These are phyloP conservation scores for Corylus heterophylla DNA, from an alignment of 306 rosid species.

Conservation along the genomic window DNA sequence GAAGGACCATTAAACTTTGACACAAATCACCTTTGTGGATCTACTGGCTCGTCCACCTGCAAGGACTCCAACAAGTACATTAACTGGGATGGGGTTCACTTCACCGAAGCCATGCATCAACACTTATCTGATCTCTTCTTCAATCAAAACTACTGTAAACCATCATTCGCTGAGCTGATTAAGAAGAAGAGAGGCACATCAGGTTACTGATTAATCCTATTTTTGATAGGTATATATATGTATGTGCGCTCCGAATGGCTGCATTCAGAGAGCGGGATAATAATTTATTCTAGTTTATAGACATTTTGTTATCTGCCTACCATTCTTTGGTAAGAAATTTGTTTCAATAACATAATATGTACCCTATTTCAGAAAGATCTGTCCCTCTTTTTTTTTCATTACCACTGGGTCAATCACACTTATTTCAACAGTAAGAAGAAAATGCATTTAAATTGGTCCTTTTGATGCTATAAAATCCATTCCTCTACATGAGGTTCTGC, in stretches of 20 bases:
- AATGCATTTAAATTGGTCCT: neutral
- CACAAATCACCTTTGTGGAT: slow-evolving; percentile 5
- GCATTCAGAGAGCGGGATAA: slow-evolving; percentile 3
- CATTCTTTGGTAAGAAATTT: neutral
- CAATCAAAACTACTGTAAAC: slow-evolving; percentile 24
- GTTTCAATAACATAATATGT: too few species aligned
- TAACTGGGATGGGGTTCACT: slow-evolving; percentile 31
- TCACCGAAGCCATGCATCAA: slow-evolving; percentile 25
- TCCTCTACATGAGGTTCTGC: neutral
- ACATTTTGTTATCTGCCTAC: neutral
- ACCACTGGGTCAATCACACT: neutral
- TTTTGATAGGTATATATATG: too few species aligned
- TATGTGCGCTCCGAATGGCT: neutral
- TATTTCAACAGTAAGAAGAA: neutral
- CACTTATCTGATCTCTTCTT: slow-evolving; percentile 23
- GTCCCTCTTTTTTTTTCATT: neutral
- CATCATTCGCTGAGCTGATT: slow-evolving; percentile 11
- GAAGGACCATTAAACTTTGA: slow-evolving; percentile 7
- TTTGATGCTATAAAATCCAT: neutral
- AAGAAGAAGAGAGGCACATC: slow-evolving; percentile 7
- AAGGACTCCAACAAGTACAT: slow-evolving; percentile 18
- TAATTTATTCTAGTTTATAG: slow-evolving; percentile 20
- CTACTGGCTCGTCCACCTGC: slow-evolving; percentile 16
- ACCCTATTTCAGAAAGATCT: neutral
- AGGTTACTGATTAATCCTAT: too few species aligned